Percentiles rank a stretch among this genome's conserved stretches.
These are phyloP conservation scores for Kondoa subrosea DNA, from an alignment of 768 basidiomycete genomes.

Conservation along the genomic window DNA sequence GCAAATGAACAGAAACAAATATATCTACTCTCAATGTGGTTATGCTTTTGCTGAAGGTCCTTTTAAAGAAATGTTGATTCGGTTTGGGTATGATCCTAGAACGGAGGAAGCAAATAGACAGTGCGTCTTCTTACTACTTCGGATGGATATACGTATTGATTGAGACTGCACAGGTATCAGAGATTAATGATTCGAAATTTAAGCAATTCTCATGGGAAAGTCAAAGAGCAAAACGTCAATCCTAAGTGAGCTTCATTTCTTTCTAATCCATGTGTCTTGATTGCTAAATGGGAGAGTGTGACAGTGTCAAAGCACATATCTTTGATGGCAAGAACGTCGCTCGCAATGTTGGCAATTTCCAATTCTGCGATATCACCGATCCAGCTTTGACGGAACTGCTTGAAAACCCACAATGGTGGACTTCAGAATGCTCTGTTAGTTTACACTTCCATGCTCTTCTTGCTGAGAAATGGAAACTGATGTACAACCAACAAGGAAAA, in stretches of 20 bases:
- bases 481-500: too few relatives aligned
- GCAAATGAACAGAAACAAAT: conserved; percentile 15
- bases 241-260: neutral
- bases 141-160: neutral
- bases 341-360: conserved; percentile 79
- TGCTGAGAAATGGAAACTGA: neutral
- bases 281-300: conserved; percentile 1
- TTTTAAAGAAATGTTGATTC: conserved; percentile 74
- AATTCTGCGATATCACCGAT: conserved; percentile 80
- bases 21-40: conserved; percentile 35
- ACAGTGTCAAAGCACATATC: conserved; percentile 40
- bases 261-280: conserved; percentile 3
- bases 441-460: neutral
- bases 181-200: conserved; percentile 77
- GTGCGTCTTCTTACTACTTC: conserved; percentile 38
- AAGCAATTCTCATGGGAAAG: conserved; percentile 13
- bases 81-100: conserved; percentile 78
- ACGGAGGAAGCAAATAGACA: conserved; percentile 53
- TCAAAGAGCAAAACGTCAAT: neutral
- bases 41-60: conserved; percentile 90
- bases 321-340: conserved; percentile 71
- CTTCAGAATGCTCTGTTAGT: conserved; percentile 59
- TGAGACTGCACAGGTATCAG: conserved; percentile 50
- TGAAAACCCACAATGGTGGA: conserved; percentile 49
- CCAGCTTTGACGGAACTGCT: conserved; percentile 69